Conservation (phyloP, 1,139 yeast genomes). For the Pichia sp. region DNA sequence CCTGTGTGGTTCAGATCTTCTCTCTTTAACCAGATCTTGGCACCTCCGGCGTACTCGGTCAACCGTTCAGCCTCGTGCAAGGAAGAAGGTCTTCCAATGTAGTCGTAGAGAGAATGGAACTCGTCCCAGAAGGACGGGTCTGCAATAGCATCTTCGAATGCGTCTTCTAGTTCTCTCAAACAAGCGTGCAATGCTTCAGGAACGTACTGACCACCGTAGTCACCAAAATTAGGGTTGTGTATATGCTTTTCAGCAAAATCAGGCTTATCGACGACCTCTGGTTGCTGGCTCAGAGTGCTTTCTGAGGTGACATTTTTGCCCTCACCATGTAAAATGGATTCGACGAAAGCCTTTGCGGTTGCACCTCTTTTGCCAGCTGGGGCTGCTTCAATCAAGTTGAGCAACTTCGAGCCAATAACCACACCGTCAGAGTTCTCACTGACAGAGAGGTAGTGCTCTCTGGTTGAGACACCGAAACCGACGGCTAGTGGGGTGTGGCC, state of each 20-base stretch:
- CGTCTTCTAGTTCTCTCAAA: constrained; percentile 80
- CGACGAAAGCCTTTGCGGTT: constrained; percentile 62
- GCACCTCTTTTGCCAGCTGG: constrained; percentile 55
- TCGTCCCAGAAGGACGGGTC: constrained; percentile 94
- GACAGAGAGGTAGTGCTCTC: constrained; percentile 82
- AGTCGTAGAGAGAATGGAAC: constrained; percentile 72
- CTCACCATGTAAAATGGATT: constrained; percentile 64
- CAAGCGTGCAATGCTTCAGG: constrained; percentile 96
- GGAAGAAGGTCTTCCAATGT: constrained; percentile 95
- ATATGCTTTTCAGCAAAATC: constrained; percentile 54
- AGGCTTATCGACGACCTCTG: constrained; percentile 29
- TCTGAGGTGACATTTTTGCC: constrained; percentile 30
- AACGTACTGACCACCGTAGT: constrained; percentile 96
- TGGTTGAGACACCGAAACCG: constrained; percentile 93
- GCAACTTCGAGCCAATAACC: constrained; percentile 86
- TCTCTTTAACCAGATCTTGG: constrained; percentile 95
- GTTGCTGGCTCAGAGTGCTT: constrained; percentile 28
- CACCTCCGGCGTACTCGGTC: constrained; percentile 90
- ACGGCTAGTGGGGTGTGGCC: constrained; percentile 86
- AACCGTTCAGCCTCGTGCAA: constrained; percentile 88
- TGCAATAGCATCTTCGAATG: constrained; percentile 80
- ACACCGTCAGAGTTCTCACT: constrained; percentile 87
- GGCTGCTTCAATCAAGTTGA: constrained; percentile 63
- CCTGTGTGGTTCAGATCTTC: constrained; percentile 98
- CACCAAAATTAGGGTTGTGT: constrained; percentile 79